phyloP scores from a whole-genome alignment of 2,329 filamentous ascomycete genomes.

The Botrytis squamosa region DNA sequence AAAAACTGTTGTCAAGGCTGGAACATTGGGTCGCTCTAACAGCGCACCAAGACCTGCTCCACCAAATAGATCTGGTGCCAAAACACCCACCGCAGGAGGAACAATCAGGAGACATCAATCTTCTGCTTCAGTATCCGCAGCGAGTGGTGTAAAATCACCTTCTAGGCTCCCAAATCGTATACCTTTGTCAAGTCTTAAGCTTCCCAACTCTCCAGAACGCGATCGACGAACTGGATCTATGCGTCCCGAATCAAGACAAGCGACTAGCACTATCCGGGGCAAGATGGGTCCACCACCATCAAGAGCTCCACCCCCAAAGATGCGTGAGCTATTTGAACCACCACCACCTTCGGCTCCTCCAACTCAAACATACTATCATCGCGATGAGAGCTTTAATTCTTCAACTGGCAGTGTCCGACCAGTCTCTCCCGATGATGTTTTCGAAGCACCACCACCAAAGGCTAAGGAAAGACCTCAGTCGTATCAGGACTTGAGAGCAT shows the following conservation, averaged over 20 bases:
- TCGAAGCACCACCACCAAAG: conserved; percentile 61
- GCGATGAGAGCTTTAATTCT: conserved; percentile 48
- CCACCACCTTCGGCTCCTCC: conserved; percentile 44
- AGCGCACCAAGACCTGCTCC: conserved; percentile 33
- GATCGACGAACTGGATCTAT: conserved; percentile 28
- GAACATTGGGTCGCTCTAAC: conserved; percentile 34
- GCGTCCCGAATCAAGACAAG: conserved; percentile 32
- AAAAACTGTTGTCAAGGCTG: conserved; percentile 29
- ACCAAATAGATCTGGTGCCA: conserved; percentile 41
- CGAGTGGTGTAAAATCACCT: conserved; percentile 49
- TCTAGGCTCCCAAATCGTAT: conserved; percentile 68
- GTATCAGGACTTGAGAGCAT: conserved; percentile 45
- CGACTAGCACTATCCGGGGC: conserved; percentile 41
- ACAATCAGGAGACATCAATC: conserved; percentile 37
- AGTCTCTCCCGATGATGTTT: conserved; percentile 78
- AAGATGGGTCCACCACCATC: conserved; percentile 54
- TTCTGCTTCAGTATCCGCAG: conserved; percentile 23
- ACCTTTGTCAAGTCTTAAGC: conserved; percentile 66
- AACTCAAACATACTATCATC: conserved; percentile 54
- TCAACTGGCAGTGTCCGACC: conserved; percentile 54
- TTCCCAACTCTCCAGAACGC: conserved; percentile 81
- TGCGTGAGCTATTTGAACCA: conserved; percentile 74
- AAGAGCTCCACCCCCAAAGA: conserved; percentile 80
- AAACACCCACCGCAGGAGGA: conserved; percentile 53
- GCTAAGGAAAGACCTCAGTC: conserved; percentile 40